A percentile compares a stretch with the other conserved stretches of the same genome.
These are phyloP conservation scores for Lithocarpus polystachyus DNA, from an alignment of 306 rosid genomes.

Conservation along the genomic window DNA sequence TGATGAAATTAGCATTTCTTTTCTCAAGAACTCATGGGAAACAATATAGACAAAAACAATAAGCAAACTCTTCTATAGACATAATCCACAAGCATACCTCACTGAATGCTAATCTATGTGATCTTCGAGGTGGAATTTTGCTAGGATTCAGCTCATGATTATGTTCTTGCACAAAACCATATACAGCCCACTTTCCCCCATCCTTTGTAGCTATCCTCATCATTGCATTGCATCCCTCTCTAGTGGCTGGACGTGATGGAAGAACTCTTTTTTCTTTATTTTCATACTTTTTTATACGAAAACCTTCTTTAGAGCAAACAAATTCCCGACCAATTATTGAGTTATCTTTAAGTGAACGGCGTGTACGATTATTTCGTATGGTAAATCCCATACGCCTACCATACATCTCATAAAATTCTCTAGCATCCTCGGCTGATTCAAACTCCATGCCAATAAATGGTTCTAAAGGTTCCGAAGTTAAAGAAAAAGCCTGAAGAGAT, in stretches of 20 bases:
- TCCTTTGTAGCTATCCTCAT: conserved; percentile 15
- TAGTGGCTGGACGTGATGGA: conserved; percentile 5
- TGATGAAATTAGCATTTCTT: neutral
- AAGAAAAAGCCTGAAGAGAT: conserved; percentile 8
- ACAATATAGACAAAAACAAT: neutral
- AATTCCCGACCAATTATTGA: conserved; percentile 25
- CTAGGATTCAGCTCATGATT: conserved; percentile 23
- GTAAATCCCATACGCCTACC: conserved; percentile 23
- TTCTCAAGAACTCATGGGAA: neutral
- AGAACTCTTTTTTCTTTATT: neutral
- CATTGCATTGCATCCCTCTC: conserved; percentile 17
- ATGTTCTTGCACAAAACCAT: conserved; percentile 19
- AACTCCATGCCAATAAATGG: conserved; percentile 18
- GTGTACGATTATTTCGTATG: conserved; percentile 18
- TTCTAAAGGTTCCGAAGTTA: neutral
- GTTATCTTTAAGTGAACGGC: conserved; percentile 23
- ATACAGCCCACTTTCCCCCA: conserved; percentile 17
- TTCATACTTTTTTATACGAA: conserved; percentile 4
- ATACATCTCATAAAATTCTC: conserved; percentile 19
- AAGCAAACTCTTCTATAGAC: neutral
- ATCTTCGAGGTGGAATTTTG: conserved; percentile 16
- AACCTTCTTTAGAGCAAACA: conserved; percentile 25
- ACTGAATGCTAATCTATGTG: conserved; percentile 17
- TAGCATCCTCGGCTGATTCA: conserved; percentile 20
- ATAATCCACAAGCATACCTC: conserved; percentile 2